A percentile compares a stretch with the other conserved stretches of the same genome.
phyloP scores from a whole-genome alignment of 441 rosid species.

The Syzygium malaccense region DNA sequence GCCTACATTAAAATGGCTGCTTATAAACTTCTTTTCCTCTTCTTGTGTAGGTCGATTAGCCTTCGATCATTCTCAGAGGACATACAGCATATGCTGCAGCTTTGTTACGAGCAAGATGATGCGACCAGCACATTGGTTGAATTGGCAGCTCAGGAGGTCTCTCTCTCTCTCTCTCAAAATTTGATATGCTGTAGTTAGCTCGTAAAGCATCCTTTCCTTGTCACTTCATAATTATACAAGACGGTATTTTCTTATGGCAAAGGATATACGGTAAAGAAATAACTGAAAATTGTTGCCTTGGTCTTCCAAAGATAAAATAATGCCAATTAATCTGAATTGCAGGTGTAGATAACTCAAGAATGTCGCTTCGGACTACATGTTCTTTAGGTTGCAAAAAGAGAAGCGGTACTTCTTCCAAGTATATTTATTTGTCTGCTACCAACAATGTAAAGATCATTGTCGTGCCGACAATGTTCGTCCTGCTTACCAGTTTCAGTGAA shows the following conservation, averaged over 20 bases:
- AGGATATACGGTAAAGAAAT: background rate
- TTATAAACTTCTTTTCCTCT: background rate
- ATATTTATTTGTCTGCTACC: background rate
- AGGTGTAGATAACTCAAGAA: background rate
- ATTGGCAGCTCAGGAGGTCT: conserved; percentile 47
- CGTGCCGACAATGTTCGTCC: background rate
- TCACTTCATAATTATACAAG: background rate
- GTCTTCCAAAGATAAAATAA: background rate
- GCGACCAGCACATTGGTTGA: conserved; percentile 50
- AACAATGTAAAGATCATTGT: background rate
- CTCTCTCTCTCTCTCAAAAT: conserved; percentile 10
- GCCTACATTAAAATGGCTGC: background rate
- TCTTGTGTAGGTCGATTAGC: conserved; percentile 38
- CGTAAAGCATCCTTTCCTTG: background rate
- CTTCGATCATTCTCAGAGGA: conserved; percentile 40
- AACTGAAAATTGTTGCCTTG: background rate
- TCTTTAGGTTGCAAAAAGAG: background rate
- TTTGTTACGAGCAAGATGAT: conserved; percentile 50
- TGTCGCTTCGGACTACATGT: background rate
- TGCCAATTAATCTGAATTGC: background rate
- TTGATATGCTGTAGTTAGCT: background rate
- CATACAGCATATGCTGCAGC: conserved; percentile 33
- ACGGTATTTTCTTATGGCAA: background rate
- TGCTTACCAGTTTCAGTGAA: background rate
- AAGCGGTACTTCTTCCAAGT: background rate